phyloP scores from a whole-genome alignment of 176 grass and related monocot species.

The Tillandsia leiboldiana region DNA sequence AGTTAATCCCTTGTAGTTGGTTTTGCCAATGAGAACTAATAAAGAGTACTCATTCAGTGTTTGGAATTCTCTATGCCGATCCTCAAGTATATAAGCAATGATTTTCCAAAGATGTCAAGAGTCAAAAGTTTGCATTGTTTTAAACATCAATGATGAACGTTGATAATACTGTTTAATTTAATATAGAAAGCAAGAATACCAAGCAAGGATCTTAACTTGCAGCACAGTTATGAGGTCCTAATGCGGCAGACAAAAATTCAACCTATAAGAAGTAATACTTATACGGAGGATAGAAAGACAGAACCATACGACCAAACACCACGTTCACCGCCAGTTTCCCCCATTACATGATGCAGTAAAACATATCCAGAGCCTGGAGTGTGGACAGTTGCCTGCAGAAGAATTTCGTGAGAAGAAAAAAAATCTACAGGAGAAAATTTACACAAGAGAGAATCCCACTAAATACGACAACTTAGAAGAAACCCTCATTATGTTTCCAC shows the following conservation, averaged over 20 bases:
- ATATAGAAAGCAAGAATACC: background rate
- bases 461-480: background rate
- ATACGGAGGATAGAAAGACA: slow-evolving; percentile 5
- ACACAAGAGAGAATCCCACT: background rate
- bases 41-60: background rate
- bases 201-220: background rate
- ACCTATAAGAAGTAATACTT: background rate
- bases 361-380: slow-evolving; percentile 97
- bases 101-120: background rate
- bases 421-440: background rate
- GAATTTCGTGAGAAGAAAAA: slow-evolving; percentile 7
- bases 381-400: slow-evolving; percentile 62
- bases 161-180: background rate
- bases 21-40: background rate
- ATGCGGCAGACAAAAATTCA: background rate
- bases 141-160: background rate
- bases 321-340: slow-evolving; percentile 75
- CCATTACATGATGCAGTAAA: slow-evolving; percentile 94
- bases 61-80: background rate
- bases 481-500: background rate
- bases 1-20: background rate
- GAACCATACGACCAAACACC: slow-evolving; percentile 98
- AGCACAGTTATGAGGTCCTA: too few species aligned
- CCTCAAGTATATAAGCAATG: background rate
- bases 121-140: background rate